Conservation (phyloP, 805 yeast species). For the Candida manassasensis region DNA sequence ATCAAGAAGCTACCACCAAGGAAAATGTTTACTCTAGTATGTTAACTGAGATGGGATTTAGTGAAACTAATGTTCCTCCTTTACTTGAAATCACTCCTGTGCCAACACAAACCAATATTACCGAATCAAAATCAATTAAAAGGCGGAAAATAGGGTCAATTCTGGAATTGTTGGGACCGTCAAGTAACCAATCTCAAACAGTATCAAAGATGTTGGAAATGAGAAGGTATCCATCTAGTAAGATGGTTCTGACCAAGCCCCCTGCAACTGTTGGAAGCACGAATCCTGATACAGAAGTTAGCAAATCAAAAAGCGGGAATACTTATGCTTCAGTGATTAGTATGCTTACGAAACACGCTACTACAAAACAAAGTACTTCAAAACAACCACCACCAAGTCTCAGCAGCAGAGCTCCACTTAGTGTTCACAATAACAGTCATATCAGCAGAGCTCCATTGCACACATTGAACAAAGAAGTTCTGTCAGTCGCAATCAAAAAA, state of each 20-base stretch:
- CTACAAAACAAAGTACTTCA: not conserved
- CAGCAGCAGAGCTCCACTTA: no score
- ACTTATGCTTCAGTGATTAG: not conserved
- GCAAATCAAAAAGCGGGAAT: not conserved
- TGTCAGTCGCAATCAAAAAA: conserved; percentile 4
- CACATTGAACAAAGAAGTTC: not conserved
- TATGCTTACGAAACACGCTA: not conserved
- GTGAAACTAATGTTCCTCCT: not conserved
- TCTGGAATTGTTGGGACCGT: not conserved
- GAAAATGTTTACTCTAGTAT: not conserved
- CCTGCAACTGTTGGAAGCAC: not conserved
- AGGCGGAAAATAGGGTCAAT: not conserved
- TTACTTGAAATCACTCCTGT: not conserved
- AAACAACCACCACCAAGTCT: not conserved
- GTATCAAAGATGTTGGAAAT: not conserved
- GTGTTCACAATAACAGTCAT: no score
- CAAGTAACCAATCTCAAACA: not conserved
- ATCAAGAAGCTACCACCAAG: not conserved
- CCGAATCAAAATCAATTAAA: not conserved
- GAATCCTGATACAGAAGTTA: not conserved
- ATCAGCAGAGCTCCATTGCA: not conserved
- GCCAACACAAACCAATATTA: not conserved
- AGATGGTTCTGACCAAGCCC: not conserved
- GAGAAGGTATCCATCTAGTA: not conserved
- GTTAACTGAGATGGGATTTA: not conserved